Evolutionary conservation across 345 rosid genomes (phyloP).

Genomic region (Euphorbia pulcherrima): DNA sequence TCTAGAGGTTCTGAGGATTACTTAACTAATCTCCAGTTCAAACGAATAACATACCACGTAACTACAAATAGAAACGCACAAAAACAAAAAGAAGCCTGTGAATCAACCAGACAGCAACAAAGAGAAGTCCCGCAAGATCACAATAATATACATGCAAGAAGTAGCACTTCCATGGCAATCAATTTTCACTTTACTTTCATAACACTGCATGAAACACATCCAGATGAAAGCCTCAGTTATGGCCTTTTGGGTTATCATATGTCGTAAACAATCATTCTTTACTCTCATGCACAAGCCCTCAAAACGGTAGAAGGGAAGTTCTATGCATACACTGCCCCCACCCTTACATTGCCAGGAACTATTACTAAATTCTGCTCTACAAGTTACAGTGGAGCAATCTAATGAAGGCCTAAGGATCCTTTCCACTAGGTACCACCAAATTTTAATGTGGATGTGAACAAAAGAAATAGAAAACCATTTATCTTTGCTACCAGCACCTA

Average conservation of each 20-base stretch:
- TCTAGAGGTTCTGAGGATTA: neutral
- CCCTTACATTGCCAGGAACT: neutral
- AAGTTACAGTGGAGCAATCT: neutral
- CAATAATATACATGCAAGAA: neutral
- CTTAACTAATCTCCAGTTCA: neutral
- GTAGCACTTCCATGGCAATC: neutral
- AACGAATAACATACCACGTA: no score
- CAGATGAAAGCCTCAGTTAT: neutral
- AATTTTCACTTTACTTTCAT: neutral
- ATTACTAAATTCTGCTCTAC: neutral
- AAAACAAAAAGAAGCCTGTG: neutral
- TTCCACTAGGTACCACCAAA: neutral
- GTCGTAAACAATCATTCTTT: neutral
- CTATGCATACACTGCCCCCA: neutral
- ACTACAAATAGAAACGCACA: neutral
- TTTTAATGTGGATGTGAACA: neutral
- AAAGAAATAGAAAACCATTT: neutral
- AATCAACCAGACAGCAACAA: neutral
- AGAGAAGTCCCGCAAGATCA: neutral
- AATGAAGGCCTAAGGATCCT: neutral
- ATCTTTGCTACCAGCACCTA: neutral
- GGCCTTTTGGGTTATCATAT: neutral
- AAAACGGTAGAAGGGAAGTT: neutral
- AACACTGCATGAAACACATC: neutral
- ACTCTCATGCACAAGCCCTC: neutral